Evolutionary conservation across 2,329 filamentous ascomycete genomes (phyloP), one percentile per base, ranked within the genome.

Genomic region (Ophiostoma populinum): DNA sequence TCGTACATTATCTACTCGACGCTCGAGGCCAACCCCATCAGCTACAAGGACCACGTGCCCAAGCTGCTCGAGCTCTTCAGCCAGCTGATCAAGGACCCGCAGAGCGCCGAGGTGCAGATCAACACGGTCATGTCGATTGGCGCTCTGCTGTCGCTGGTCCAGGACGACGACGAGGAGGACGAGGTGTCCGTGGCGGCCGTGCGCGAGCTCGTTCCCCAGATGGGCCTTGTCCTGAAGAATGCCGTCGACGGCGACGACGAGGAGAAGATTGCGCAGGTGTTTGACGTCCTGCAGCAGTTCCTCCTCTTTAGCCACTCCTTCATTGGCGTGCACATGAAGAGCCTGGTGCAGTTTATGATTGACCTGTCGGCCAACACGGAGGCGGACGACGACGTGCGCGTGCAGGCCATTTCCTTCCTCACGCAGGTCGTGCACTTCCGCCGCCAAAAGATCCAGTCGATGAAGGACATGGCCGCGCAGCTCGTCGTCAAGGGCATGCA

Each of bases 231-330:
- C 9, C 67, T 95, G 45, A 90, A 93, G 66, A 69, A 76, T 43
- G 73, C 80, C 18, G 80, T 95, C 39, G 70, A 83, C 47, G 68
- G 70, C 38, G 70, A 71, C 38, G 80, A 94, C 47, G 86, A 94
- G 47, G 86, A 93, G 52, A 78, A 80, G 53, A 76, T 80, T 47
- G 82, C 87, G 64, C 76, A 87, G 52, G 74, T 83, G 18, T 98
- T 95, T 48, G 90, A 95, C 54, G 85, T 93, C 45, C 93, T 95
- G 70, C 90, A 95, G 63, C 90, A 82, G 34, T 76, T 94, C 49
- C 70, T 98, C 36, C 80, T 80, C 43, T 93, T 83, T 54, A 87
- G 94, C 53, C 79, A 82, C 20, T 71, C 81, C 31, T 70, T 95
- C 34, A 63, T 95, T 35, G 80, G 77, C 45, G 66, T 71, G 37